phyloP scores from a whole-genome alignment of 805 yeast species.

The Schwanniomyces pseudopolymorphus region DNA sequence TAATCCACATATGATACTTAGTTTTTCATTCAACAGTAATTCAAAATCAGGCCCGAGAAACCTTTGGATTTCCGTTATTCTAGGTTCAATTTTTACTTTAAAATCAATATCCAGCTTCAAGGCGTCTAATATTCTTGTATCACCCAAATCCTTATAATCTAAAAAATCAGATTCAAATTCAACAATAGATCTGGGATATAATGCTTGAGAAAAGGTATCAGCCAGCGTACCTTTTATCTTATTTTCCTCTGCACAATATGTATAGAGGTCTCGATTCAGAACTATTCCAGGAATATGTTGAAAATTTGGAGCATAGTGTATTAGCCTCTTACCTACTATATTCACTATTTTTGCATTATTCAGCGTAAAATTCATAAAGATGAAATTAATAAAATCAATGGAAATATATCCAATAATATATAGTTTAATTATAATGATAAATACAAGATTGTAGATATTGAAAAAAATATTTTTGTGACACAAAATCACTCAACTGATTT shows the following conservation, averaged over 20 bases:
- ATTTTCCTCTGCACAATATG: constrained; percentile 8
- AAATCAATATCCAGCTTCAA: constrained; percentile 10
- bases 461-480: not conserved
- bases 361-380: not conserved
- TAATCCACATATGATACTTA: constrained; percentile 29
- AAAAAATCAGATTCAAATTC: constrained; percentile 13
- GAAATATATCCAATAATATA: not conserved
- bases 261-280: constrained; percentile 24
- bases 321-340: not conserved
- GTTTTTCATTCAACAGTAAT: constrained; percentile 23
- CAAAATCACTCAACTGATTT: not conserved
- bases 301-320: not conserved
- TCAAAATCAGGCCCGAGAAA: constrained; percentile 26
- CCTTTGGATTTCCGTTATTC: constrained; percentile 18
- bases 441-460: not conserved
- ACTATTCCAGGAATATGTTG: constrained; percentile 8
- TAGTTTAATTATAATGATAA: not conserved
- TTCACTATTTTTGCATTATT: not conserved
- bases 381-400: not conserved
- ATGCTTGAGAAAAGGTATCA: constrained; percentile 12
- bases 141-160: constrained; percentile 9
- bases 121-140: constrained; percentile 7
- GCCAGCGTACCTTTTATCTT: constrained; percentile 10
- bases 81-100: constrained; percentile 6
- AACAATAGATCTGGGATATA: constrained; percentile 13